Evolutionary conservation across 768 basidiomycete species (phyloP).

Genomic region (Pulveroboletus sp.): DNA sequence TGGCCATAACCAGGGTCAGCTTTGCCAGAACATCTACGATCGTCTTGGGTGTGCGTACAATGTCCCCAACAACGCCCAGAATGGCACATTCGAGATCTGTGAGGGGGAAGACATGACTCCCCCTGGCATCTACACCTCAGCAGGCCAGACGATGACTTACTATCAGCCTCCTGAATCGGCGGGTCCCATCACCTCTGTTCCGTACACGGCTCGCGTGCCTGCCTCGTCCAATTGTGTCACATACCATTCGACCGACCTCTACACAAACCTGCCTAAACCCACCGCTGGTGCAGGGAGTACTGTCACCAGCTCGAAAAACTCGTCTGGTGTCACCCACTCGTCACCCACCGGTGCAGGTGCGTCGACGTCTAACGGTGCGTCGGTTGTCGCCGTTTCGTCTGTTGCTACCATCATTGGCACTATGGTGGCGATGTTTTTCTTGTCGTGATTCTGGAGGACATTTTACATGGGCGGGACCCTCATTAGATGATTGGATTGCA

Average conservation of each 20-base stretch:
- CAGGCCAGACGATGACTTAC: slow-evolving; percentile 42
- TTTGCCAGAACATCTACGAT: slow-evolving; percentile 70
- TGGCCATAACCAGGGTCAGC: slow-evolving; percentile 43
- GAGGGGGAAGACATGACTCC: slow-evolving; percentile 58
- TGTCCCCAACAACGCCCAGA: slow-evolving; percentile 56
- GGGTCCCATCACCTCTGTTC: slow-evolving; percentile 40
- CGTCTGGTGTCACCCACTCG: slow-evolving; percentile 12
- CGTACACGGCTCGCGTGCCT: slow-evolving; percentile 38
- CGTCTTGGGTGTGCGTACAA: slow-evolving; percentile 74
- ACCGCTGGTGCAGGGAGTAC: slow-evolving; percentile 1
- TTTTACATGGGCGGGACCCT: background rate
- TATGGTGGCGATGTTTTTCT: slow-evolving; percentile 32
- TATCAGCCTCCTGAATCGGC: slow-evolving; percentile 45
- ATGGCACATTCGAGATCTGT: slow-evolving; percentile 62
- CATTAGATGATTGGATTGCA: background rate
- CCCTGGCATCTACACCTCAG: slow-evolving; percentile 46
- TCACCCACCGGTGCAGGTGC: slow-evolving; percentile 15
- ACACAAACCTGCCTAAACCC: slow-evolving; percentile 19
- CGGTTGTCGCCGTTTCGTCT: slow-evolving; percentile 25
- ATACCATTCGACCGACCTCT: slow-evolving; percentile 35
- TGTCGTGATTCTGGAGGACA: slow-evolving; percentile 22
- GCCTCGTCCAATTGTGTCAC: slow-evolving; percentile 43
- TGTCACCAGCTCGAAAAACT: background rate
- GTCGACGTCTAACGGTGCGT: slow-evolving; percentile 15
- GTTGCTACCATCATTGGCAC: slow-evolving; percentile 30